Evolutionary conservation across 2,329 filamentous ascomycete species (phyloP).

Genomic region (Lachnellula cervina): DNA sequence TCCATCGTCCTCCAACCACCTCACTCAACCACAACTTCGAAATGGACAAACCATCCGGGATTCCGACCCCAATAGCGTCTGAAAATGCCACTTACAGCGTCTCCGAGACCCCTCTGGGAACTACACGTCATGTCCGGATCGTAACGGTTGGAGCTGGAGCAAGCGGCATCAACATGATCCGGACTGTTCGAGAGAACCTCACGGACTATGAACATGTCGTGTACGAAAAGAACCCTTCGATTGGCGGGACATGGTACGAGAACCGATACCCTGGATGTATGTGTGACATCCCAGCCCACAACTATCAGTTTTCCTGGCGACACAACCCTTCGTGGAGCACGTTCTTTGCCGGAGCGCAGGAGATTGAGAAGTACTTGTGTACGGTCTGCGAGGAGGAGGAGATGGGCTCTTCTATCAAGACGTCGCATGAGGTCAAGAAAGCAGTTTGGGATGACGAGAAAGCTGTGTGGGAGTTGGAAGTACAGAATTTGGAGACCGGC

Average conservation of each 20-base stretch:
- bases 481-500: slow-evolving; percentile 26
- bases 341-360: slow-evolving; percentile 49
- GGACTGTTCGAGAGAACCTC: slow-evolving; percentile 42
- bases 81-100: slow-evolving; percentile 2
- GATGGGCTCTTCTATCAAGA: slow-evolving; percentile 39
- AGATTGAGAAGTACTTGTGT: slow-evolving; percentile 52
- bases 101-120: slow-evolving; percentile 10
- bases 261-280: slow-evolving; percentile 54
- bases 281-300: slow-evolving; percentile 52
- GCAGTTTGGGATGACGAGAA: slow-evolving; percentile 14
- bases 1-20: not conserved
- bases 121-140: slow-evolving; percentile 11
- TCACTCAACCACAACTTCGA: not conserved
- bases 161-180: slow-evolving; percentile 42
- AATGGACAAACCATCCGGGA: not conserved
- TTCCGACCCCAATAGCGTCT: not conserved
- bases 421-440: slow-evolving; percentile 38
- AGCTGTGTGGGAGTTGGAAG: slow-evolving; percentile 9
- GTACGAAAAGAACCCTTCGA: slow-evolving; percentile 52
- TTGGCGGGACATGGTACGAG: slow-evolving; percentile 56
- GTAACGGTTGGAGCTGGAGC: slow-evolving; percentile 46
- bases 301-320: slow-evolving; percentile 58
- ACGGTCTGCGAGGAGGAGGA: slow-evolving; percentile 44
- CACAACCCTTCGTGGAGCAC: slow-evolving; percentile 55
- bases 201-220: slow-evolving; percentile 42